Conservation (phyloP, 2,329 filamentous ascomycete species). For the Fusarium sp. region DNA sequence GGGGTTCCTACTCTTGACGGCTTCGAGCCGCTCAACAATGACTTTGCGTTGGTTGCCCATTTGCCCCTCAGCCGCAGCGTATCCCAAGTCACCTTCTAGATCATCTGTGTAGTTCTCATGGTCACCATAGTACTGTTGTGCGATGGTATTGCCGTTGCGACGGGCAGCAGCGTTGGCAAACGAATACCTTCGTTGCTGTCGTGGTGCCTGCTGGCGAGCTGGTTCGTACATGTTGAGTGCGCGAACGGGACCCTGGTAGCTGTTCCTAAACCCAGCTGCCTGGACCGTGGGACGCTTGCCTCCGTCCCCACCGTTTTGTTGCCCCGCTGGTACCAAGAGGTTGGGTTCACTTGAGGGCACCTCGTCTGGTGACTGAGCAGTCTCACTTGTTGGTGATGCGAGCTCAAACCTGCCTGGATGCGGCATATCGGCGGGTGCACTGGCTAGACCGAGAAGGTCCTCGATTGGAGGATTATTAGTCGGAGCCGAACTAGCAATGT, state of each 20-base stretch:
- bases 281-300: slow-evolving; percentile 41
- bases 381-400: slow-evolving; percentile 58
- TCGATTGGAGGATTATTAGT: slow-evolving; percentile 53
- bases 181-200: slow-evolving; percentile 66
- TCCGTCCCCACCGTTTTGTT: slow-evolving; percentile 33
- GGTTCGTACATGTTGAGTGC: slow-evolving; percentile 60
- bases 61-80: slow-evolving; percentile 92
- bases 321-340: slow-evolving; percentile 25
- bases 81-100: slow-evolving; percentile 91
- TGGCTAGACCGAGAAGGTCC: slow-evolving; percentile 78
- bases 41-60: slow-evolving; percentile 93
- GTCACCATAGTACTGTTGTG: slow-evolving; percentile 64
- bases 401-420: slow-evolving; percentile 83
- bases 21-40: slow-evolving; percentile 95
- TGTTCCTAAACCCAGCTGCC: slow-evolving; percentile 46
- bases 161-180: slow-evolving; percentile 63
- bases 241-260: slow-evolving; percentile 58
- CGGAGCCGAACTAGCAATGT: slow-evolving; percentile 71
- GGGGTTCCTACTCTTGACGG: slow-evolving; percentile 93
- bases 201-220: slow-evolving; percentile 53
- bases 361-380: slow-evolving; percentile 56
- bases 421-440: slow-evolving; percentile 73
- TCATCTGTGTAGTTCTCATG: slow-evolving; percentile 78
- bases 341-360: slow-evolving; percentile 39
- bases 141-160: slow-evolving; percentile 63